Base-by-base conservation (phyloP, 2,329 filamentous ascomycete genomes). In the Teratosphaeria viscida region DNA sequence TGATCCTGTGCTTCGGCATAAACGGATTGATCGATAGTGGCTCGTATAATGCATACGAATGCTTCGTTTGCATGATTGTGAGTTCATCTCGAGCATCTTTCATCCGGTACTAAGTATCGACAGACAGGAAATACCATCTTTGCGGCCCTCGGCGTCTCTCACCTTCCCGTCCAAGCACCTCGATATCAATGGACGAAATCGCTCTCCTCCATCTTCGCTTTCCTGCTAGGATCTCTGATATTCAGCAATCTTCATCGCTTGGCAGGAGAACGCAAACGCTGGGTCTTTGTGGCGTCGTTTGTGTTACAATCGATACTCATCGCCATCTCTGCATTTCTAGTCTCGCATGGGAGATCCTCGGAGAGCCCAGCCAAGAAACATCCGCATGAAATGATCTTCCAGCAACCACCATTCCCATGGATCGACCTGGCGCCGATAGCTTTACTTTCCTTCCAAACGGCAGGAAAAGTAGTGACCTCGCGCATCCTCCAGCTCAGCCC, bases 31-130 rank as follows among this genome's bases (percentile, higher is more conserved):
- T 90, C 6, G 88, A 91, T 73, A 88, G 85, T 72, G 84, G 87
- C 0, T 84, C 87, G 1, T 87, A 88, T 55, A 86, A 85, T 59
- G 86, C 86, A 53, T 90, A 87, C 85, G 86, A 86, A 11, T 85
- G 85, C 2, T 91, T 92, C 65, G 87, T 90, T 35, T 88, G 85
- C 65, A 90, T 90, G 88, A 87, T 52, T 87, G 87, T 82, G 67
- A 63, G 76, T 49, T 72, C 16, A 43, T 37, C 16, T 37, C 37
- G 34, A 26, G n/a, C 57, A 35, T 23, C 27, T 19, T 43, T 29
- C 32, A 37, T 5, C 2, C 49, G 2, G 56, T n/a, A 53, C 23
- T 16, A 2, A 19, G 14, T 12, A 43, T 14, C 10, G n/a, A 5
- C 58, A 60, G 54, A 63, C 61, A 56, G 67, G 85, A 60, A 92